Percentiles rank a stretch among this genome's conserved stretches.
These are phyloP conservation scores for Trichoderma oligosporum DNA, from an alignment of 2,329 filamentous ascomycete species.

Conservation along the genomic window DNA sequence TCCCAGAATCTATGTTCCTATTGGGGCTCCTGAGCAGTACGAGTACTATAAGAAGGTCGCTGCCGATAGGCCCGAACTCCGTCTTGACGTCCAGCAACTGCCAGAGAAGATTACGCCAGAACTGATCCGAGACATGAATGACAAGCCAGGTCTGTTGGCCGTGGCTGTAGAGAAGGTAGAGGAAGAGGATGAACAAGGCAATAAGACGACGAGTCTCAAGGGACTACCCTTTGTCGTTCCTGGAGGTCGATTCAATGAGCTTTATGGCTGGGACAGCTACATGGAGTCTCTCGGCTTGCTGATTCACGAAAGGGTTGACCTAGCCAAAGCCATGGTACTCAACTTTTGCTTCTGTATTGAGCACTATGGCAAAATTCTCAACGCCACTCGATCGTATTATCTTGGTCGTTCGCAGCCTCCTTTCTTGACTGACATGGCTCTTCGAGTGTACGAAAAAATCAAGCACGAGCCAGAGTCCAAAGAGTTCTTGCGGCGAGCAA, in stretches of 20 bases:
- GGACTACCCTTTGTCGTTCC: slow-evolving; percentile 96
- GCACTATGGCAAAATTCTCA: slow-evolving; percentile 97
- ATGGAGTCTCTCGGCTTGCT: slow-evolving; percentile 93
- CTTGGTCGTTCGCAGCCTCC: slow-evolving; percentile 90
- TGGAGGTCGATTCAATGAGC: slow-evolving; percentile 93
- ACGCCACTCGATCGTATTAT: slow-evolving; percentile 95
- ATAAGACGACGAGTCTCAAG: slow-evolving; percentile 66
- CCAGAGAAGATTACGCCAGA: slow-evolving; percentile 74
- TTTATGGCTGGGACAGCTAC: slow-evolving; percentile 99
- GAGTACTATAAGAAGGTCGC: slow-evolving; percentile 86
- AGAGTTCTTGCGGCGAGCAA: slow-evolving; percentile 76
- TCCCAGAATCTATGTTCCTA: slow-evolving; percentile 87
- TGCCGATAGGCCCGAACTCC: slow-evolving; percentile 72
- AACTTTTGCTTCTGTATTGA: slow-evolving; percentile 99
- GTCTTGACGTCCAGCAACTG: slow-evolving; percentile 80
- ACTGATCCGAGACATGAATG: slow-evolving; percentile 77
- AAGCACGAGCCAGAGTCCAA: slow-evolving; percentile 75
- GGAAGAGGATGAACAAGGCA: slow-evolving; percentile 57
- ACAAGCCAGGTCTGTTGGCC: slow-evolving; percentile 82
- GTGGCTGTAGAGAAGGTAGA: slow-evolving; percentile 77
- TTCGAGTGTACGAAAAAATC: slow-evolving; percentile 90
- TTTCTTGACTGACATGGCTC: slow-evolving; percentile 94
- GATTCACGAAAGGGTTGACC: slow-evolving; percentile 75
- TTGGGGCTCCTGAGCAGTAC: slow-evolving; percentile 78
- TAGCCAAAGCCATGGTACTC: slow-evolving; percentile 89